Evolutionary conservation across 768 basidiomycete species (phyloP), one percentile per base, ranked within the genome.

Genomic region (Mycena floridula): DNA sequence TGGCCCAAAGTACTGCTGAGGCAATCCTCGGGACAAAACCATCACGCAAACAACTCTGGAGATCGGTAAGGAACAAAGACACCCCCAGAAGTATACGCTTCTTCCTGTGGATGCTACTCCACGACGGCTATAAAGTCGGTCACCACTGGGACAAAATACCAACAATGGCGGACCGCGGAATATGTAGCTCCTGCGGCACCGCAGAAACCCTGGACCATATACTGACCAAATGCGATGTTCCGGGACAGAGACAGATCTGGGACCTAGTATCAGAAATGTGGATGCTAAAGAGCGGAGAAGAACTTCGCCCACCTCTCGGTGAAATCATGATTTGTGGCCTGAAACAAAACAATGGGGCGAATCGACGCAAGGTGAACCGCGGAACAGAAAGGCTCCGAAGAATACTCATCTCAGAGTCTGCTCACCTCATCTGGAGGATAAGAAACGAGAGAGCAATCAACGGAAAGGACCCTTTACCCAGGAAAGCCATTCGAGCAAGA

Each of bases 131-230:
- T 26, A 42, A 45, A 27, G 42, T 51, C 1, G 54, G 58, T 0
- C 18, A 40, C 6, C 56, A 42, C 53, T 60, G 58, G 59, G 18
- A n/a, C 28, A 30, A 30, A 16, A 16, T 30, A 9, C 9, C 9
- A 30, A 16, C 9, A 30, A 9, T 30, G 28, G 28, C 9, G 16
- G 28, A 30, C 9, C 28, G 16, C 28, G 28, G 28, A 21, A 12
- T 0, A 11, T 64, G 62, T 46, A 23, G 16, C 0, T 26, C 40
- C 1, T 60, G 60, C 25, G 22, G 27, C 0, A 44, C 22, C 0
- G 44, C 11, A 11, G 65, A 66, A 38, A 27, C 55, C 8, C 52
- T 67, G 47, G 53, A 57, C 7, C 64, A 67, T 37, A 63, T 64
- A 5, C 50, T 65, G 1, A 47, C 42, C 0, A 43, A 61, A 21